Base-by-base conservation (phyloP, 805 yeast species). In the Kazachstania viticola region DNA sequence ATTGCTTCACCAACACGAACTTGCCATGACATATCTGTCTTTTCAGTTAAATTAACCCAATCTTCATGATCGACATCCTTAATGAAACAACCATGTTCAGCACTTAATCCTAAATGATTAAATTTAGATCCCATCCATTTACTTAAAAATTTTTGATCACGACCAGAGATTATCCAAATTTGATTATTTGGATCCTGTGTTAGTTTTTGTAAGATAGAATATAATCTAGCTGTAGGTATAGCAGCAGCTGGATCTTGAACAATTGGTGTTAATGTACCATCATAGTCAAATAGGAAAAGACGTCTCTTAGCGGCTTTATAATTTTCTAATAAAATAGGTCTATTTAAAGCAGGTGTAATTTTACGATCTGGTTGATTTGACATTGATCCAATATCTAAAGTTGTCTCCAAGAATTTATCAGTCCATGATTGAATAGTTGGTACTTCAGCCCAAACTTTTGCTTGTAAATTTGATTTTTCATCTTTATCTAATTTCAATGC, bases 181-280 rank as follows among this genome's bases (percentile, higher is more conserved):
- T 75, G 78, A 58, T 91, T 91, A 38, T 65, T 65, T 5, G 88
- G 84, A 53, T 88, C 97, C 11, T 65, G 63, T 2, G 79, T 65
- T 32, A 91, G 64, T 19, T 64, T 61, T 17, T 69, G 64, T 36
- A 91, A 56, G 9, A 79, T 71, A 7, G 64, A 56, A 33, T 72
- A 65, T 28, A 91, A 63, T 42, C 79, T 67, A 3, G 77, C 75
- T 1, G 94, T 75, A 3, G 99, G 98, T 26, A 91, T 80, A 0
- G 98, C 98, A 0, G 97, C 96, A n/a, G 88, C 84, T 2, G 99
- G 99, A 46, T 91, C 97, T 25, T 75, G 71, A 3, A 91, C 98
- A 49, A 91, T 91, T 11, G 97, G 97, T 0, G 98, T 84, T 44
- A 91, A 65, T 1, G 99, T 91, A 18, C 99, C 99, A 54, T 91